A percentile compares a stretch with the other conserved stretches of the same genome.
phyloP scores from a whole-genome alignment of 768 basidiomycete species.

The Sarcodon sp. region DNA sequence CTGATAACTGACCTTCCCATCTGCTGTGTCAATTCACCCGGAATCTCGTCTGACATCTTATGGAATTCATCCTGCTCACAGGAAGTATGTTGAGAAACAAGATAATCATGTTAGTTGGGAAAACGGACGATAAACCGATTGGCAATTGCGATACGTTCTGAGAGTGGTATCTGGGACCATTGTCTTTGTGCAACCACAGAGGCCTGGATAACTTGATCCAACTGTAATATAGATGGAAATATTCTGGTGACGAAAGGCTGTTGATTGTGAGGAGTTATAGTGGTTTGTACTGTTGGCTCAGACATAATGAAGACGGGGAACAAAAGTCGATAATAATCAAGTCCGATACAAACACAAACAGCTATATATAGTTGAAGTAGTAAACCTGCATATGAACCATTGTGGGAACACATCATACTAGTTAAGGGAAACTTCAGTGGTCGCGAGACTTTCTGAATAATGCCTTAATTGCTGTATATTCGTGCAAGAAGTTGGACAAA shows the following conservation, averaged over 20 bases:
- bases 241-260: slow-evolving; percentile 50
- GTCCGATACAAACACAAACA: too few species aligned
- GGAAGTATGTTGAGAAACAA: not conserved
- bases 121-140: slow-evolving; percentile 56
- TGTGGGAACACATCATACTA: not conserved
- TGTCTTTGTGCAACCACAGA: slow-evolving; percentile 57
- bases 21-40: slow-evolving; percentile 68
- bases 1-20: slow-evolving; percentile 68
- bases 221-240: slow-evolving; percentile 47
- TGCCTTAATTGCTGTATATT: not conserved
- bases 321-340: not conserved
- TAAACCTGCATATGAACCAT: too few species aligned
- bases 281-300: slow-evolving; percentile 42
- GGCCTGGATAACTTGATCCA: slow-evolving; percentile 44
- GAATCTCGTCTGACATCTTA: slow-evolving; percentile 44
- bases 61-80: slow-evolving; percentile 40
- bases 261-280: slow-evolving; percentile 75
- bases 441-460: slow-evolving; percentile 71
- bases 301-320: slow-evolving; percentile 4
- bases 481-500: slow-evolving; percentile 1
- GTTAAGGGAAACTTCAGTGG: slow-evolving; percentile 50
- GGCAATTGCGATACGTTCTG: slow-evolving; percentile 59
- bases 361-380: too few species aligned
- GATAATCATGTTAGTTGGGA: slow-evolving; percentile 7
- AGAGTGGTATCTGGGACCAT: slow-evolving; percentile 51